Percentiles rank a stretch among this genome's conserved stretches.
phyloP scores from a whole-genome alignment of 2,329 filamentous ascomycete species.

The Clarireedia homoeocarpa region DNA sequence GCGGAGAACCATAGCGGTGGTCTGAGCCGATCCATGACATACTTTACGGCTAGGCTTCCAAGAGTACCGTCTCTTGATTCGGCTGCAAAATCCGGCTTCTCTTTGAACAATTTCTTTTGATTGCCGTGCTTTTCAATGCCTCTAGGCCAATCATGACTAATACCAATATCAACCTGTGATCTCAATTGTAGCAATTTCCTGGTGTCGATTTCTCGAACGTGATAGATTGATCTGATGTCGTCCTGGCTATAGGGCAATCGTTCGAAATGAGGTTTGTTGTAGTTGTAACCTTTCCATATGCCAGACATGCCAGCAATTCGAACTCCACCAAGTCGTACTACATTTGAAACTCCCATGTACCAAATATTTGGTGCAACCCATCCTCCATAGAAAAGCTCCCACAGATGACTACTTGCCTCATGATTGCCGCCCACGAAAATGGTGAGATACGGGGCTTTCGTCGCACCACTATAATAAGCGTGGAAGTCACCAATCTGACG shows the following conservation, averaged over 20 bases:
- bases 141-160: constrained; percentile 95
- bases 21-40: constrained; percentile 72
- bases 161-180: constrained; percentile 82
- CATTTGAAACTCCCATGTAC: constrained; percentile 89
- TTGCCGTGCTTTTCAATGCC: constrained; percentile 76
- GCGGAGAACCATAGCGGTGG: constrained; percentile 90
- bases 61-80: constrained; percentile 71
- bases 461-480: constrained; percentile 78
- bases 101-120: constrained; percentile 55
- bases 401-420: constrained; percentile 83
- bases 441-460: constrained; percentile 77
- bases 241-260: constrained; percentile 72
- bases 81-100: constrained; percentile 65
- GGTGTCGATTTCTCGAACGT: constrained; percentile 83
- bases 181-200: constrained; percentile 77
- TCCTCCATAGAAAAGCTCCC: constrained; percentile 90
- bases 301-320: constrained; percentile 86
- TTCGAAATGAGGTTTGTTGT: constrained; percentile 75
- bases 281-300: constrained; percentile 91
- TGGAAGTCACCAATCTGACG: constrained; percentile 86
- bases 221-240: constrained; percentile 78
- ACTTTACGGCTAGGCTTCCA: constrained; percentile 71
- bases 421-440: constrained; percentile 94
- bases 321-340: constrained; percentile 73
- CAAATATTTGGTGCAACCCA: constrained; percentile 98